A percentile compares a stretch with the other conserved stretches of the same genome.
phyloP scores from a whole-genome alignment of 352 stramenopile species.

The Phytophthora kernoviae region DNA sequence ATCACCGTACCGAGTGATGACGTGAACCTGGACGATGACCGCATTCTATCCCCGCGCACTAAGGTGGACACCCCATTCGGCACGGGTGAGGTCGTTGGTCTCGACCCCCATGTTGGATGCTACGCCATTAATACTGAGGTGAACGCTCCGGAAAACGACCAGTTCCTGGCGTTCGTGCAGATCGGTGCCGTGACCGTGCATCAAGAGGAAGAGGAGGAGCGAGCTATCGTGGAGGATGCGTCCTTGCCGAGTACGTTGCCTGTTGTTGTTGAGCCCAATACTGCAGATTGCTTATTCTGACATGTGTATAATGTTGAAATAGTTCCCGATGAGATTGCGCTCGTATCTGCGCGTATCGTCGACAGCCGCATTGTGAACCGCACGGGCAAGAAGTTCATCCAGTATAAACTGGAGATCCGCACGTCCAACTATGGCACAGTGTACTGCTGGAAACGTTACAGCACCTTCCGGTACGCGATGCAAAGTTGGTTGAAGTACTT shows the following conservation, averaged over 20 bases:
- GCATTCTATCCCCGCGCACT: constrained; percentile 83
- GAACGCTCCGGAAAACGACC: constrained; percentile 70
- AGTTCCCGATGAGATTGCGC: constrained; percentile 84
- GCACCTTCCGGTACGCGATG: constrained; percentile 75
- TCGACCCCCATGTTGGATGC: constrained; percentile 88
- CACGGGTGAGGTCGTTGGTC: constrained; percentile 77
- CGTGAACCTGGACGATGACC: constrained; percentile 83
- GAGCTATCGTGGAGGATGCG: constrained; percentile 81
- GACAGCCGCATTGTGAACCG: constrained; percentile 86
- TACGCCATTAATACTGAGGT: constrained; percentile 89
- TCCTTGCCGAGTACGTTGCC: constrained; percentile 73
- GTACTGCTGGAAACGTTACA: constrained; percentile 90
- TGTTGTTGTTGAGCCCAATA: constrained; percentile 4
- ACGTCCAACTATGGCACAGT: constrained; percentile 90
- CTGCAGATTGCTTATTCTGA: constrained; percentile 23
- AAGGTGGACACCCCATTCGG: constrained; percentile 88
- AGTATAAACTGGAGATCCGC: constrained; percentile 90
- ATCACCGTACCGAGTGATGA: constrained; percentile 76
- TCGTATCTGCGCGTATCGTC: constrained; percentile 83
- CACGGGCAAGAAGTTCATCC: constrained; percentile 88
- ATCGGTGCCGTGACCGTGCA: constrained; percentile 75
- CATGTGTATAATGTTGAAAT: constrained; percentile 9
- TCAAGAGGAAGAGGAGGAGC: constrained; percentile 76
- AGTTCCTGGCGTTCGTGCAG: constrained; percentile 86
- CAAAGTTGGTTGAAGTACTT: not conserved